phyloP scores from a whole-genome alignment of 148 eudicot species.

The Silene latifolia region DNA sequence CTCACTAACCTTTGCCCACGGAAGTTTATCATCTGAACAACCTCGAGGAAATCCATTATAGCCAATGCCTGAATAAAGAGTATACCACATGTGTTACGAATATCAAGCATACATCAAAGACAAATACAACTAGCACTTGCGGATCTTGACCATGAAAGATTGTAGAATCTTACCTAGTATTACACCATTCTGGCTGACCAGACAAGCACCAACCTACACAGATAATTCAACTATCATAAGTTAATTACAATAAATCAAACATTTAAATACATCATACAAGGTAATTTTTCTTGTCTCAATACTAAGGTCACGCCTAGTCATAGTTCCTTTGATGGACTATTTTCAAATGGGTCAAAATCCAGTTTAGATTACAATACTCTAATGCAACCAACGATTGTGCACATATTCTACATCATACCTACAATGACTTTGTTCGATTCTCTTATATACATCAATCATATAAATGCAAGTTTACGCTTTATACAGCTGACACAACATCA shows the following conservation, averaged over 20 bases:
- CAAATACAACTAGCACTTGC: not conserved
- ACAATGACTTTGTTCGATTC: not conserved
- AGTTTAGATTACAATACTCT: no score
- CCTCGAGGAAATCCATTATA: constrained; percentile 97
- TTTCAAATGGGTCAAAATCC: not conserved
- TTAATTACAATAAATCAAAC: not conserved
- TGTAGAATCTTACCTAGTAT: constrained; percentile 57
- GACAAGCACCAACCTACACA: constrained; percentile 73
- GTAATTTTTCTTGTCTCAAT: not conserved
- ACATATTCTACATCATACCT: not conserved
- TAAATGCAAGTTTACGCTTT: not conserved
- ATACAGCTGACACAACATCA: no score
- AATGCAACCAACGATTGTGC: not conserved
- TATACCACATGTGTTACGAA: constrained; percentile 10
- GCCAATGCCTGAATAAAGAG: constrained; percentile 67
- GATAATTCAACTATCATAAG: not conserved
- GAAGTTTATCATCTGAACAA: constrained; percentile 89
- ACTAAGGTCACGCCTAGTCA: not conserved
- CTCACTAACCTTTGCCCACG: constrained; percentile 82
- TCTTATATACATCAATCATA: not conserved
- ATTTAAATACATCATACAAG: not conserved
- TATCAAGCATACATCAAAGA: constrained; percentile 1
- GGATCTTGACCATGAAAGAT: constrained; percentile 3
- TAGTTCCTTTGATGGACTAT: constrained; percentile 1
- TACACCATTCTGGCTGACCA: constrained; percentile 72